Base-by-base conservation (phyloP, 305 asterid species). In the Fraxinus floribunda region DNA sequence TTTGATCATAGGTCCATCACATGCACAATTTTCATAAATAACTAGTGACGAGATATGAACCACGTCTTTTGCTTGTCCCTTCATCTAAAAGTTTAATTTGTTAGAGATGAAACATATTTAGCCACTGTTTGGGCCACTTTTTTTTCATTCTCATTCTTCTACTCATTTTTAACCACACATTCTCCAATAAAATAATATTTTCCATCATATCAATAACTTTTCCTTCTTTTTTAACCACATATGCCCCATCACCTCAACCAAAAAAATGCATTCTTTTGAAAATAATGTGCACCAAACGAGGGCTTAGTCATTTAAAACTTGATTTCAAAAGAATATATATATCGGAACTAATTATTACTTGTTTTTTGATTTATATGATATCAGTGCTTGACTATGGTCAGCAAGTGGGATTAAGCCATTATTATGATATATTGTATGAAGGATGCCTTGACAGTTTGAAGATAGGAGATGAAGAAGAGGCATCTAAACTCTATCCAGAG, bases 361-460 rank as follows among this genome's bases (percentile, higher is more conserved):
- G 7, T 60, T 24, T 60, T 20, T 60, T 60, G 32, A 60, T 18
- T 20, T 60, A 6, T 22, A 7, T 60, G 26, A 60, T 20, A 7
- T 75, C 44, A 89, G 93, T 75, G 9, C 80, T 86, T 34, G 88
- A 90, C 2, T 90, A 81, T 83, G 91, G 81, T 7, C 76, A 84
- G 26, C 92, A 88, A 87, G 90, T 89, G 76, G 92, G 92, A 49
- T 26, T 88, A 20, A 57, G 86, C 64, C 92, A 86, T 78, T 91
- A 86, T 80, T 86, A 91, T 79, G 87, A 91, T 77, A 86, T 87
- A 18, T 66, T 80, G 79, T 85, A 85, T 46, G 84, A 87, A 46
- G 95, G 94, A 80, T 87, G 90, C 55, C 88, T 87, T 16, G 35
- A 87, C 0, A 90, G 88, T 80, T 91, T 90, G 24, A 90, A 89